phyloP scores from a whole-genome alignment of 1,284 basidiomycete genomes.

The Bondarzewia mesenterica region DNA sequence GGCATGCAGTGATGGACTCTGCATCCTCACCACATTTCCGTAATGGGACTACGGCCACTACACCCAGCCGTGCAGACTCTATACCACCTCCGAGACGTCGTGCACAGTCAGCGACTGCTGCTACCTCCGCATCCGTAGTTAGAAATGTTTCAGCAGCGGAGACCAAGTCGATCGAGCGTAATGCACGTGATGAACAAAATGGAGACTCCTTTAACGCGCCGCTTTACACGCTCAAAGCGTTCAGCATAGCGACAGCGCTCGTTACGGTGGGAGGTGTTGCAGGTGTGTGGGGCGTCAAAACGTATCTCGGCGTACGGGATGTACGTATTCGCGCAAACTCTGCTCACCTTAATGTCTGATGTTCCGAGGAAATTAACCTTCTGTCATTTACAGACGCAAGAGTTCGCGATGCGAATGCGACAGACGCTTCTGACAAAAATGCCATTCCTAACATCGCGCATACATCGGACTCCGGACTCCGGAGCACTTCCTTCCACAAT shows the following conservation, averaged over 20 bases:
- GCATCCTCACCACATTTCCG: too few relatives aligned
- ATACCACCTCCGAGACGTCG: background rate
- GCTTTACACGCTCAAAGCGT: conserved; percentile 35
- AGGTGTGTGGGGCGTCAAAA: conserved; percentile 30
- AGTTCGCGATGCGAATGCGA: conserved; percentile 50
- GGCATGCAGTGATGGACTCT: background rate
- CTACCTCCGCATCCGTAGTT: too few relatives aligned
- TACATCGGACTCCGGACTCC: conserved; percentile 35
- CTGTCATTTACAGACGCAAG: conserved; percentile 32
- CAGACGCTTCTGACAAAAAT: conserved; percentile 31
- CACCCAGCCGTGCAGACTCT: too few relatives aligned
- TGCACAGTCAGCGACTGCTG: background rate
- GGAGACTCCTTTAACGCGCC: conserved; percentile 30
- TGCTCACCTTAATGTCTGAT: background rate
- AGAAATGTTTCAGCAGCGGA: too few relatives aligned
- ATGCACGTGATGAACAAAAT: background rate
- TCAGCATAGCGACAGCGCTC: conserved; percentile 34
- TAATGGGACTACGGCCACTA: too few relatives aligned
- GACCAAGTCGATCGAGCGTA: background rate
- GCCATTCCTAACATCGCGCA: conserved; percentile 41
- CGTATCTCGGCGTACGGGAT: conserved; percentile 29
- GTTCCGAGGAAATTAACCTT: background rate
- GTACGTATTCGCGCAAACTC: conserved; percentile 23
- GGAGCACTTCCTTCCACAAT: conserved; percentile 9
- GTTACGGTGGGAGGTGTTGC: conserved; percentile 26